Conservation (phyloP, 305 asterid genomes). For the Striga hermonthica region DNA sequence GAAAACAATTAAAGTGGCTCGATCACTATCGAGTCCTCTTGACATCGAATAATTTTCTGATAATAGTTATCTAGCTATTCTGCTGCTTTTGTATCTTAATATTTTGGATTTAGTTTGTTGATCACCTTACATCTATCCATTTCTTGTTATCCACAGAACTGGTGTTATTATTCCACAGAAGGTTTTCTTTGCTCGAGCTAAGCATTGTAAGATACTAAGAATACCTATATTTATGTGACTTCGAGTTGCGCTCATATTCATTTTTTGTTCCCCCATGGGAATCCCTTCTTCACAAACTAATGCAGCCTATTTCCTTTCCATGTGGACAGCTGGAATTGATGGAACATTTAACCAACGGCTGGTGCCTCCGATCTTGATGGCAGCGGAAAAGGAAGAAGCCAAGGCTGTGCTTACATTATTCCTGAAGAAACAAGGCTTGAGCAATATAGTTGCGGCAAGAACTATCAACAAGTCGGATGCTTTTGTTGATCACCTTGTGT, state of each 20-base stretch:
- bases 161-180: conserved; percentile 42
- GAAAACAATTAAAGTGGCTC: too few species aligned
- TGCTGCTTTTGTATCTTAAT: too few species aligned
- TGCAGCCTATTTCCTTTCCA: conserved; percentile 30
- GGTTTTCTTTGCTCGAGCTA: conserved; percentile 51
- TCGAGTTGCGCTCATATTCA: conserved; percentile 22
- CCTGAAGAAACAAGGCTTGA: conserved; percentile 79
- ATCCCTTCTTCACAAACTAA: conserved; percentile 29
- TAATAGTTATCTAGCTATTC: too few species aligned
- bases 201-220: conserved; percentile 49
- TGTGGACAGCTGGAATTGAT: conserved; percentile 55
- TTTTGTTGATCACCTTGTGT: conserved; percentile 78
- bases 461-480: conserved; percentile 75
- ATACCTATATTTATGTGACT: not conserved
- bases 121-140: not conserved
- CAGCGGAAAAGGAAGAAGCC: conserved; percentile 97
- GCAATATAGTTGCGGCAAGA: conserved; percentile 65
- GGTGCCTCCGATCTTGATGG: conserved; percentile 68
- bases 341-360: conserved; percentile 64
- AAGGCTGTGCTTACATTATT: conserved; percentile 83
- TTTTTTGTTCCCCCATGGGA: too few species aligned
- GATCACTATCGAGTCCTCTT: too few species aligned
- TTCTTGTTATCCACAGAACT: conserved; percentile 39
- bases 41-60: too few species aligned
- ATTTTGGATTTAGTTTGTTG: not conserved